A percentile compares a stretch with the other conserved stretches of the same genome.
Conservation (phyloP, 2,329 filamentous ascomycete species). For the Leptographium wingfieldii region DNA sequence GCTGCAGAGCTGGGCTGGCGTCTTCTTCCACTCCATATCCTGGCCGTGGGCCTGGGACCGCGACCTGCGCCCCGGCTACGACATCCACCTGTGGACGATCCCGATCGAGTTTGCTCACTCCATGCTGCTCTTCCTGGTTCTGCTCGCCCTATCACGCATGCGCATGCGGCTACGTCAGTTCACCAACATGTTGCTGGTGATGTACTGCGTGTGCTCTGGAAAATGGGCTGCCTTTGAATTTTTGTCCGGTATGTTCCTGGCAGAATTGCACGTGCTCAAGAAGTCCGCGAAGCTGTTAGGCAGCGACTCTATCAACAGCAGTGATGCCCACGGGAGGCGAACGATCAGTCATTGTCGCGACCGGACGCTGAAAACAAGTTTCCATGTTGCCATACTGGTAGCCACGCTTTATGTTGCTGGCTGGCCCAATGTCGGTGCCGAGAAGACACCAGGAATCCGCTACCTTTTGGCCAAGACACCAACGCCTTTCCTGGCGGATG, state of each 20-base stretch:
- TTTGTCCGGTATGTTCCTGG: conserved; percentile 30
- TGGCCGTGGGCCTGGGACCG: conserved; percentile 24
- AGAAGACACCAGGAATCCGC: conserved; percentile 21
- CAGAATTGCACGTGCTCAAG: conserved; percentile 29
- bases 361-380: neutral
- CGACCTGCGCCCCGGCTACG: conserved; percentile 24
- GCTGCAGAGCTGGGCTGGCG: conserved; percentile 18
- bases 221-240: conserved; percentile 34
- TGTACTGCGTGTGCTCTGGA: conserved; percentile 25
- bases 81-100: conserved; percentile 35
- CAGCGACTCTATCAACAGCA: neutral
- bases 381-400: conserved; percentile 8
- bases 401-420: conserved; percentile 19
- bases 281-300: conserved; percentile 12
- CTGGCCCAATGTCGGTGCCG: conserved; percentile 25
- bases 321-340: neutral
- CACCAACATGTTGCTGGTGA: conserved; percentile 19
- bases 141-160: conserved; percentile 24
- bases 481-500: conserved; percentile 17
- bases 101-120: conserved; percentile 34
- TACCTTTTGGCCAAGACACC: conserved; percentile 21
- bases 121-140: conserved; percentile 28
- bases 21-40: conserved; percentile 20
- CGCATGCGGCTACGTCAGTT: conserved; percentile 20
- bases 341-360: neutral